Base-by-base conservation (phyloP, 2,329 filamentous ascomycete species). In the Nemania sp. region DNA sequence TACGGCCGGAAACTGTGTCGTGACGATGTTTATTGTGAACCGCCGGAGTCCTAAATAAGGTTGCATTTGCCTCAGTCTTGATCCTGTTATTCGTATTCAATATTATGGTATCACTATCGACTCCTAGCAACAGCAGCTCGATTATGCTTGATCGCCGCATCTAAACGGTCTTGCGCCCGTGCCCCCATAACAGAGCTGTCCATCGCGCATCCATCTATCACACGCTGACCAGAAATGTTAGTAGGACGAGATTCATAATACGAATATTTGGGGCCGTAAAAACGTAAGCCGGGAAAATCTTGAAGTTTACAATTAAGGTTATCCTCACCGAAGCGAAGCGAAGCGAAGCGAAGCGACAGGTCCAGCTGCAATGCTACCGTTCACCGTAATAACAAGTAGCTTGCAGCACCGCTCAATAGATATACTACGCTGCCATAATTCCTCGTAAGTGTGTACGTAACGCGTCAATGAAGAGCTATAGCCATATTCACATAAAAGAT, bases 81-180 rank as follows among this genome's bases (percentile, higher is more conserved):
- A 19, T 26, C 17, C 12, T 37, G 26, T 20, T 39, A 48, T 46
- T 43, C 42, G 49, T 37, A 52, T 50, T 33, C 26, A 42, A 33
- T 11, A 31, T 31, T 15, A 33, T 49, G n/a, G n/a, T 37, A 41
- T 22, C 15, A 22, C 40, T 31, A 23, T 20, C 19, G 5, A 31
- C 28, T 11, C 11, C 8, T 4, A 31, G n/a, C 4, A 14, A 31
- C 28, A n/a, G n/a, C n/a, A n/a, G n/a, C n/a, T n/a, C n/a, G n/a
- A 56, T 51, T 14, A 39, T 53, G 19, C 22, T 52, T 34, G n/a
- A 37, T 45, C 24, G 28, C 48, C 43, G 48, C 49, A 50, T 49
- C 52, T 22, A 60, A 55, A 48, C 34, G 14, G 23, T 50, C 48
- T 31, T 22, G 49, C 44, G 23, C 34, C 6, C 3, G 33, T 47